Percentiles rank a stretch among this genome's conserved stretches.
phyloP scores from a whole-genome alignment of 495 filamentous ascomycete species.

The Bathelium albidoporum region DNA sequence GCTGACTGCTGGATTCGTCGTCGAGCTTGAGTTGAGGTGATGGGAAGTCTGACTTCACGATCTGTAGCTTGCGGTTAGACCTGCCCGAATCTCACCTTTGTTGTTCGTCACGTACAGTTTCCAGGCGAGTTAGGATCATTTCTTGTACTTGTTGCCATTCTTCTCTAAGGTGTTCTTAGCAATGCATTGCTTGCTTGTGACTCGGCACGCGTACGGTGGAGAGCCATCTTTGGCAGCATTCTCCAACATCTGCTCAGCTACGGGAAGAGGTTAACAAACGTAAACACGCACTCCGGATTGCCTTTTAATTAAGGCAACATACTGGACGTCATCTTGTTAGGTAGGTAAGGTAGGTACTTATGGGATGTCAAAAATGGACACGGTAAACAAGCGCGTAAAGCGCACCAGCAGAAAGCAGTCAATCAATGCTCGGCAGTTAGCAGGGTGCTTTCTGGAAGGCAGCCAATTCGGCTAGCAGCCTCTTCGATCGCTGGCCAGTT shows the following conservation, averaged over 20 bases:
- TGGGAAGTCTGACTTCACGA: conserved; percentile 29
- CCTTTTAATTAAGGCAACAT: background rate
- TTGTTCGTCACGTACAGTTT: conserved; percentile 19
- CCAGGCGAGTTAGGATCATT: conserved; percentile 24
- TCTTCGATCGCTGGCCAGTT: no score
- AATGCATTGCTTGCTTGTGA: background rate
- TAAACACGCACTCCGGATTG: background rate
- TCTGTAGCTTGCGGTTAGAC: conserved; percentile 14
- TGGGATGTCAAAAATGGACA: background rate
- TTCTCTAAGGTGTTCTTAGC: conserved; percentile 20
- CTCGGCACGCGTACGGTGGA: conserved; percentile 46
- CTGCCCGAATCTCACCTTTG: background rate
- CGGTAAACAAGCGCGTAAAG: background rate
- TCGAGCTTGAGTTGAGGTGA: conserved; percentile 14
- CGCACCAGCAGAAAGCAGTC: background rate
- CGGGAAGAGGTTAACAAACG: background rate
- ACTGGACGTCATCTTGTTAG: background rate
- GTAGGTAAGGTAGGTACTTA: no score
- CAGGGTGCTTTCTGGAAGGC: background rate
- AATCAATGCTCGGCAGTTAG: background rate
- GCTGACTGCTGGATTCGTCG: conserved; percentile 18
- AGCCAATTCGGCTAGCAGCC: no score
- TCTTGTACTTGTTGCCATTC: conserved; percentile 31
- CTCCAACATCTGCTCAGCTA: conserved; percentile 51
- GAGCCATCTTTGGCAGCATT: conserved; percentile 53